Base-by-base conservation (phyloP, 371 early-diverging fungal species). In the Circinella umbellata region DNA sequence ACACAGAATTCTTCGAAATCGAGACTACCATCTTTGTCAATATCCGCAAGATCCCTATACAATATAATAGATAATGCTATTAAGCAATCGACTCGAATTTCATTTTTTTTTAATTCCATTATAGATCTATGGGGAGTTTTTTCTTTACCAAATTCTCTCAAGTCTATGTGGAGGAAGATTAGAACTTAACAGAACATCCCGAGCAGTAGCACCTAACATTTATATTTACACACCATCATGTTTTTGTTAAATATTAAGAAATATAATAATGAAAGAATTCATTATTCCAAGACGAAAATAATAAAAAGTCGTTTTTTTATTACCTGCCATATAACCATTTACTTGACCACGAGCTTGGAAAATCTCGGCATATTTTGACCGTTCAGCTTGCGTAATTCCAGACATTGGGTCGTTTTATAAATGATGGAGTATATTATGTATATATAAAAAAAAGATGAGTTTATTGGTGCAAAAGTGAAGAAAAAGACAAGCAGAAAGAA, bases 1-100 rank as follows among this genome's bases (percentile, higher is more conserved):
- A 96, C 82, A 72, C 93, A 89, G 77, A 95, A 96, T 79, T 96
- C 96, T 78, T 95, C 94, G 72, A 92, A 87, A 72, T 95, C 95
- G 69, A 96, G 88, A 61, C 85, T 88, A 14, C 96, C 96, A 77
- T 96, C 96, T 76, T 92, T 89, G 76, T 93, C 94, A 69, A 94
- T 94, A 70, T 96, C 96, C 27, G 95, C 89, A 48, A 96, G 87
- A 73, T 90, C 91, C 94, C 93, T 90, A 53, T 9, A 42, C 11
- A 34, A 46, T 14, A 18, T 47, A 27, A 27, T 27, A 27, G 27
- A 27, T 27, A 27, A 27, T 27, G 27, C 27, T 27, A 27, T 27
- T 27, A 1, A 27, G 27, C 27, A 27, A 27, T 27, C 27, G 27
- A 27, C 27, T 27, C 27, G 27, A 27, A 27, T 27, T 27, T 27